A percentile compares a stretch with the other conserved stretches of the same genome.
These are phyloP conservation scores for Ceratocystis destructans DNA, from an alignment of 2,329 filamentous ascomycete species.

Conservation along the genomic window DNA sequence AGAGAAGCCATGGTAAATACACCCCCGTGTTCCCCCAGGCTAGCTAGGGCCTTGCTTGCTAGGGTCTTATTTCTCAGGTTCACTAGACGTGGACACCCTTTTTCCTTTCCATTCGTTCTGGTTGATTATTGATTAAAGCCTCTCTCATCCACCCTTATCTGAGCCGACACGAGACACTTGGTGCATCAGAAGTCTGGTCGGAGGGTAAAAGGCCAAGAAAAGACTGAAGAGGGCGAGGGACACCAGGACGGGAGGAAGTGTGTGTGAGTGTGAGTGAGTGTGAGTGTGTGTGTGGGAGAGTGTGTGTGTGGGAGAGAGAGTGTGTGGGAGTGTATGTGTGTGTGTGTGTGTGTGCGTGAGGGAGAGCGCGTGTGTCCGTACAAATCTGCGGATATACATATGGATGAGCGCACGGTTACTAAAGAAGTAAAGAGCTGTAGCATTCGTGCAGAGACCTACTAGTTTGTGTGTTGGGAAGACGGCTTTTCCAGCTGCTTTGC, in stretches of 20 bases:
- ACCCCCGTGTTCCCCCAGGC: background rate
- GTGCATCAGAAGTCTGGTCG: background rate
- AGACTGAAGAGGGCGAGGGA: background rate
- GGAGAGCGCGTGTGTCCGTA: no score
- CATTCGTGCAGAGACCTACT: no score
- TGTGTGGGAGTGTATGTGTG: background rate
- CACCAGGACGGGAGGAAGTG: background rate
- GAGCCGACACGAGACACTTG: background rate
- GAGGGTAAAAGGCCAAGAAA: no score
- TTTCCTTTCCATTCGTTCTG: background rate
- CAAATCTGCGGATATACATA: no score
- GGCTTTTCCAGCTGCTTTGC: no score
- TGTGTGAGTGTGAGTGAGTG: background rate
- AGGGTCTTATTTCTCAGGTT: background rate
- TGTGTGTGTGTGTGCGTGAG: no score
- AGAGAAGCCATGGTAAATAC: background rate
- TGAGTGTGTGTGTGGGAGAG: no score
- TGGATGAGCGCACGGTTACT: no score
- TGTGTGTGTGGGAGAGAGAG: no score
- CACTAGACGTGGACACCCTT: background rate
- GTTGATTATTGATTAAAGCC: background rate
- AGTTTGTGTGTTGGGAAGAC: no score
- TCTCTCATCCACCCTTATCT: background rate
- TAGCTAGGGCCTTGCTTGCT: background rate
- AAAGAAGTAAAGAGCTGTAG: no score